Conservation (phyloP, 176 grass and related monocot species). For the Typha latifolia region DNA sequence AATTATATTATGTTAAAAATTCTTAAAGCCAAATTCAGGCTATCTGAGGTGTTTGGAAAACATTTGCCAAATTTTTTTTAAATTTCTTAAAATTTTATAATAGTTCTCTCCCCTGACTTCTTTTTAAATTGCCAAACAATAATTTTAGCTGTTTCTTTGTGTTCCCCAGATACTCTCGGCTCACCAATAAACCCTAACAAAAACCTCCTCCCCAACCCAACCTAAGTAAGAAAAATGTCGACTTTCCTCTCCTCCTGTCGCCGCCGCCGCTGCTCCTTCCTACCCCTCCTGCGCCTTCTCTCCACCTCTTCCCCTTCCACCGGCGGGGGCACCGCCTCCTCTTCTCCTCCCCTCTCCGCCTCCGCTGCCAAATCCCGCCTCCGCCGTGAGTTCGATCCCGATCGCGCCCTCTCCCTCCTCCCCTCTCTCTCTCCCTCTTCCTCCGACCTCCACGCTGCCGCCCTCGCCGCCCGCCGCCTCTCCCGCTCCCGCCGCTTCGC, state of each 20-base stretch:
- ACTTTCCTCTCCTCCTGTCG: constrained; percentile 19
- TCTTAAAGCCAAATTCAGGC: too few species aligned
- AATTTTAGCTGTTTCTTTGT: too few species aligned
- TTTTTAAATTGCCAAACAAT: too few species aligned
- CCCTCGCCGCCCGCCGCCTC: constrained; percentile 47
- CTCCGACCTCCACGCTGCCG: constrained; percentile 45
- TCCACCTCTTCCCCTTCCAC: constrained; percentile 6
- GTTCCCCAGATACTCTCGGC: too few species aligned
- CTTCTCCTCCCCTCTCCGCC: neutral
- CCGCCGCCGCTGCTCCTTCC: constrained; percentile 20
- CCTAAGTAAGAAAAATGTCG: neutral
- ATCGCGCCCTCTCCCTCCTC: constrained; percentile 42
- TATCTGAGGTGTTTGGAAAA: too few species aligned
- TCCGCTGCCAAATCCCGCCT: constrained; percentile 27
- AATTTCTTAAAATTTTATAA: too few species aligned
- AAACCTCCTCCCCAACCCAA: neutral
- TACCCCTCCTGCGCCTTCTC: constrained; percentile 18
- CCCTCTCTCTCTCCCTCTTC: constrained; percentile 36
- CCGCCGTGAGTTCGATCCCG: constrained; percentile 42
- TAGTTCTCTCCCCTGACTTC: too few species aligned
- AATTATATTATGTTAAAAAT: too few species aligned
- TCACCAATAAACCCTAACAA: neutral
- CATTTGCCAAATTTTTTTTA: too few species aligned
- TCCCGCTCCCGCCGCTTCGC: constrained; percentile 30
- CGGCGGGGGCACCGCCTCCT: too few species aligned